Conservation (phyloP, 1,284 basidiomycete species). For the Ganoderma resinaceum region DNA sequence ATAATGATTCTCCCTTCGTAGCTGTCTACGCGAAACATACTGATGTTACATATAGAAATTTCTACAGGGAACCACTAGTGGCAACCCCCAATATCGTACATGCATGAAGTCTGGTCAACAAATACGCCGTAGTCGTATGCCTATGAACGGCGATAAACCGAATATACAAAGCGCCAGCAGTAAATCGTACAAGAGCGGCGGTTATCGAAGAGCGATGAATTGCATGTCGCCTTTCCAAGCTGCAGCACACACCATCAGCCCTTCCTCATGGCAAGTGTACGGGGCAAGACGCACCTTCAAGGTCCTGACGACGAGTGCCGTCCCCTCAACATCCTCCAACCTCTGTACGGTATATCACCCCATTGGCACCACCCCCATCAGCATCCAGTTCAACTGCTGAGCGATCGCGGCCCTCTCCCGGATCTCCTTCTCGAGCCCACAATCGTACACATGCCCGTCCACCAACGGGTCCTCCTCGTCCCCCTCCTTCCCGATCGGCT, state of each 20-base stretch:
- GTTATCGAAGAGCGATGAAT: not conserved
- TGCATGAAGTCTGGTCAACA: not conserved
- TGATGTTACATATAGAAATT: not conserved
- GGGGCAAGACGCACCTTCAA: not conserved
- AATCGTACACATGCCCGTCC: slow-evolving; percentile 2
- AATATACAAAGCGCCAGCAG: not conserved
- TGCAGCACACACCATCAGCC: not conserved
- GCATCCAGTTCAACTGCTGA: slow-evolving; percentile 1
- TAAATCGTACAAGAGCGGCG: not conserved
- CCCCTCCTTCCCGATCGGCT: not conserved
- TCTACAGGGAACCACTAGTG: not conserved
- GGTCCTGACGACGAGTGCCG: not conserved
- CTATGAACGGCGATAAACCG: not conserved
- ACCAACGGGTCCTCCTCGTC: not conserved
- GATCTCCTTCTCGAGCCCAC: not conserved
- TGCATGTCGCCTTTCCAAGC: not conserved
- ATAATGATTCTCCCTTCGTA: not conserved
- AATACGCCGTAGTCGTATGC: not conserved
- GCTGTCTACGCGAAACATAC: not conserved
- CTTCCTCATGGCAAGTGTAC: not conserved
- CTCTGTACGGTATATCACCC: not conserved
- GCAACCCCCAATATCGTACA: not conserved
- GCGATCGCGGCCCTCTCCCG: slow-evolving; percentile 1
- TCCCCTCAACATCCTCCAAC: not conserved
- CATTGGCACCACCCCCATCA: slow-evolving; percentile 4